phyloP scores from a whole-genome alignment of 2,329 filamentous ascomycete genomes.

The Pseudocercospora crystallina region DNA sequence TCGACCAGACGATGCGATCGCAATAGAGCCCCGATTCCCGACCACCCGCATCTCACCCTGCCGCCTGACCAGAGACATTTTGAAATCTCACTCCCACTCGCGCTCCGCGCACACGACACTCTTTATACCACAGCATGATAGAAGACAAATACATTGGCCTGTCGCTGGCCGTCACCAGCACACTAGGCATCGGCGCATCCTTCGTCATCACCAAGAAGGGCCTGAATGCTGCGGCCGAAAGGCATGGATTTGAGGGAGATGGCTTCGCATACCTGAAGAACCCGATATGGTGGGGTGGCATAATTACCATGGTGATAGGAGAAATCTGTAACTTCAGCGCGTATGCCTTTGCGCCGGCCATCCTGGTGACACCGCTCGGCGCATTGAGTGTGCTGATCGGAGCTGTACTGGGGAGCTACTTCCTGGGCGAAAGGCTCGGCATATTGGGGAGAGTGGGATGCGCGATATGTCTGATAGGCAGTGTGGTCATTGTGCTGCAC shows the following conservation, averaged over 20 bases:
- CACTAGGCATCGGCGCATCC: constrained; percentile 70
- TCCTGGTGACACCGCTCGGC: constrained; percentile 91
- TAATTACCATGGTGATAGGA: constrained; percentile 83
- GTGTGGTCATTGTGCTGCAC: constrained; percentile 95
- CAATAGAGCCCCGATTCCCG: too few relatives aligned
- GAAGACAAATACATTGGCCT: constrained; percentile 70
- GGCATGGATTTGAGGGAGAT: constrained; percentile 94
- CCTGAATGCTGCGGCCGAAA: constrained; percentile 83
- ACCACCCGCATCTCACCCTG: too few relatives aligned
- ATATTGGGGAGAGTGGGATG: constrained; percentile 89
- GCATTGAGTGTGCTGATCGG: constrained; percentile 92
- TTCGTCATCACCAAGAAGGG: constrained; percentile 99
- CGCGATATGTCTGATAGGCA: constrained; percentile 92
- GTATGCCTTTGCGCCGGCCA: constrained; percentile 98
- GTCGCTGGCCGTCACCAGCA: constrained; percentile 71
- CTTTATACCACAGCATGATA: constrained; percentile 25
- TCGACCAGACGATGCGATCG: too few relatives aligned
- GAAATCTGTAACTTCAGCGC: constrained; percentile 97
- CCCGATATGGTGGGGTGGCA: constrained; percentile 97
- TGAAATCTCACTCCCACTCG: background rate
- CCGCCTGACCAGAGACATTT: too few relatives aligned
- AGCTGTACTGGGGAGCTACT: constrained; percentile 91
- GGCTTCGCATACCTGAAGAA: constrained; percentile 92
- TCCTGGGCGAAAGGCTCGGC: constrained; percentile 87
- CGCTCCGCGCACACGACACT: constrained; percentile 8